A percentile compares a stretch with the other conserved stretches of the same genome.
These are phyloP conservation scores for Colletotrichum limetticola DNA, from an alignment of 2,329 filamentous ascomycete genomes.

Conservation along the genomic window DNA sequence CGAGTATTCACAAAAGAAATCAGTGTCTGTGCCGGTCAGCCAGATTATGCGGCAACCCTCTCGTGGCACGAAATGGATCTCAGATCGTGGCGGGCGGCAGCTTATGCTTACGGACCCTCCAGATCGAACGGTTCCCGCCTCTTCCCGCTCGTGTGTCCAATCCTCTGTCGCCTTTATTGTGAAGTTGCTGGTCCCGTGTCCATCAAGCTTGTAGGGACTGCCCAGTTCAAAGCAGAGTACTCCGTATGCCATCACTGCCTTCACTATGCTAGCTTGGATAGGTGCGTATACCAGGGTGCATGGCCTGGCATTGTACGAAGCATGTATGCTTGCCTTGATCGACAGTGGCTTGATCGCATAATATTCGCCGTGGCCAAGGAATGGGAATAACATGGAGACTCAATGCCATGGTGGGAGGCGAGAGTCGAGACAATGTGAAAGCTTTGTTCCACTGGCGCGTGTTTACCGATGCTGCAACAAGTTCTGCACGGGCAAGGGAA, in stretches of 20 bases:
- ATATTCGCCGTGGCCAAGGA: neutral
- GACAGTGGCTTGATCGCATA: slow-evolving; percentile 7
- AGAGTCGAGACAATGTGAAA: slow-evolving; percentile 10
- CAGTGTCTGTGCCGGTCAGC: neutral
- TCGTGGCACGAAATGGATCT: slow-evolving; percentile 18
- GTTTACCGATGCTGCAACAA: slow-evolving; percentile 7
- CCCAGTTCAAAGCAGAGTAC: neutral
- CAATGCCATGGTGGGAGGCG: slow-evolving; percentile 18
- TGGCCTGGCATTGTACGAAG: neutral
- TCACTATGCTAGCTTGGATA: neutral
- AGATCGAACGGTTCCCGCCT: slow-evolving; percentile 21
- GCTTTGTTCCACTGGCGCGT: slow-evolving; percentile 7
- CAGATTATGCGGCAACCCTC: slow-evolving; percentile 13
- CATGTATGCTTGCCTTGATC: neutral
- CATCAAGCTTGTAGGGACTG: neutral
- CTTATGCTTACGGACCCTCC: slow-evolving; percentile 12
- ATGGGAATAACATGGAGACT: slow-evolving; percentile 17
- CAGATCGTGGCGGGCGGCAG: slow-evolving; percentile 26
- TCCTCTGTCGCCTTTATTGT: neutral
- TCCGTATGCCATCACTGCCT: neutral
- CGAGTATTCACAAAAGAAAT: neutral
- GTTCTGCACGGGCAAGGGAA: slow-evolving; percentile 11
- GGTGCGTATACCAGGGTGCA: neutral
- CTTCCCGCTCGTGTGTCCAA: slow-evolving; percentile 6
- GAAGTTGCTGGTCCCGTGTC: neutral